Conservation (phyloP, 2,329 filamentous ascomycete species). For the Aspergillus vadensis region DNA sequence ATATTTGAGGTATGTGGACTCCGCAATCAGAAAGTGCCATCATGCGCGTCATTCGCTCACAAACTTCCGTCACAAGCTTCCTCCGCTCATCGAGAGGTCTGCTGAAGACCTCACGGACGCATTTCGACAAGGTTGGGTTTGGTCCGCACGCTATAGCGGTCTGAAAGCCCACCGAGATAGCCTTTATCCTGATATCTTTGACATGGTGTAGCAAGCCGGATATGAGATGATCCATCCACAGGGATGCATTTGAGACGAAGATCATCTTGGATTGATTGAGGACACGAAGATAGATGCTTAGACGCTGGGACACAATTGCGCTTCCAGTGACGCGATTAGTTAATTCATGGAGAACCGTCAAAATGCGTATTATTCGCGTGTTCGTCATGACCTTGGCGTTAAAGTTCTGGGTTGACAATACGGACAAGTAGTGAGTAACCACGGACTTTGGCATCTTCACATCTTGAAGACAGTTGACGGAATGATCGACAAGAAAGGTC, state of each 20-base stretch:
- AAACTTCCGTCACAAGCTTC: conserved; percentile 70
- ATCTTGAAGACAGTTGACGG: conserved; percentile 73
- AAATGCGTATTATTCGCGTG: conserved; percentile 68
- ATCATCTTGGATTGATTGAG: conserved; percentile 68
- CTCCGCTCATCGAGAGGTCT: conserved; percentile 54
- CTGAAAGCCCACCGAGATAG: conserved; percentile 72
- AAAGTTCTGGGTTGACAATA: conserved; percentile 80
- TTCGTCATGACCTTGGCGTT: conserved; percentile 70
- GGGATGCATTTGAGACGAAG: conserved; percentile 68
- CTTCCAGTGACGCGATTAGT: conserved; percentile 76
- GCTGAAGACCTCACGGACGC: conserved; percentile 59
- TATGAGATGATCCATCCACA: conserved; percentile 83
- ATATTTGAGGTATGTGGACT: conserved; percentile 77
- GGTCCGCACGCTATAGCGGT: conserved; percentile 69
- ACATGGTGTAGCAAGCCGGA: conserved; percentile 77
- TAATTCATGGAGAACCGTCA: conserved; percentile 71
- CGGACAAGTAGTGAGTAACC: conserved; percentile 75
- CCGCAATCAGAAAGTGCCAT: conserved; percentile 61
- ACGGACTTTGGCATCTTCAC: conserved; percentile 71
- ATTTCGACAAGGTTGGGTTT: conserved; percentile 67
- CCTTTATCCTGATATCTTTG: conserved; percentile 73
- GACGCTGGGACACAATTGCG: conserved; percentile 73
- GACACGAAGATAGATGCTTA: conserved; percentile 77
- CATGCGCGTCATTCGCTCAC: conserved; percentile 68
- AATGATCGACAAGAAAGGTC: conserved; percentile 76